phyloP scores from a whole-genome alignment of 441 rosid species.

The Cnidoscolus chayamansa region DNA sequence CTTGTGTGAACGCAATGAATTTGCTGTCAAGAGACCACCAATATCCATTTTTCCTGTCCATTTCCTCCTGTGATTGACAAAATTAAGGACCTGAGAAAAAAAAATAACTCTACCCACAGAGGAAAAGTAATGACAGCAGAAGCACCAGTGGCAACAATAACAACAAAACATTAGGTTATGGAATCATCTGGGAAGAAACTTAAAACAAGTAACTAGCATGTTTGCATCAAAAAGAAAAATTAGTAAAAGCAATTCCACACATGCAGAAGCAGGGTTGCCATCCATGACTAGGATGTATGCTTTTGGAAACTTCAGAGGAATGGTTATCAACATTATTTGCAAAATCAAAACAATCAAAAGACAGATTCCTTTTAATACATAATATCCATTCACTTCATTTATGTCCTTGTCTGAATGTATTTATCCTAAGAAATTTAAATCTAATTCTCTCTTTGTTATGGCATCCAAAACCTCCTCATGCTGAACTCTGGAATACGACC shows the following conservation, averaged over 20 bases:
- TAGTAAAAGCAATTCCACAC: background rate
- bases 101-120: background rate
- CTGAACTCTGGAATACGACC: background rate
- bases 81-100: conserved; percentile 11
- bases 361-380: background rate
- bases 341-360: background rate
- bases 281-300: background rate
- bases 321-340: background rate
- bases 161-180: background rate
- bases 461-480: background rate
- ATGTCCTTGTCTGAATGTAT: background rate
- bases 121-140: background rate
- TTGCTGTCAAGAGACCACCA: conserved; percentile 98
- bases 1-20: conserved; percentile 77
- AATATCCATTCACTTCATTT: background rate
- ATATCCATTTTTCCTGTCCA: conserved; percentile 89
- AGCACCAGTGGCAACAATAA: background rate
- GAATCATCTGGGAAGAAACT: background rate
- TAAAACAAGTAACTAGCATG: background rate
- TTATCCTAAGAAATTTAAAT: background rate
- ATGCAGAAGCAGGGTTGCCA: background rate
- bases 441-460: background rate
- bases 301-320: background rate
- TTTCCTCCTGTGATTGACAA: conserved; percentile 69
- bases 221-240: background rate